Conservation (phyloP, 768 basidiomycete species). For the Suillus americanus region DNA sequence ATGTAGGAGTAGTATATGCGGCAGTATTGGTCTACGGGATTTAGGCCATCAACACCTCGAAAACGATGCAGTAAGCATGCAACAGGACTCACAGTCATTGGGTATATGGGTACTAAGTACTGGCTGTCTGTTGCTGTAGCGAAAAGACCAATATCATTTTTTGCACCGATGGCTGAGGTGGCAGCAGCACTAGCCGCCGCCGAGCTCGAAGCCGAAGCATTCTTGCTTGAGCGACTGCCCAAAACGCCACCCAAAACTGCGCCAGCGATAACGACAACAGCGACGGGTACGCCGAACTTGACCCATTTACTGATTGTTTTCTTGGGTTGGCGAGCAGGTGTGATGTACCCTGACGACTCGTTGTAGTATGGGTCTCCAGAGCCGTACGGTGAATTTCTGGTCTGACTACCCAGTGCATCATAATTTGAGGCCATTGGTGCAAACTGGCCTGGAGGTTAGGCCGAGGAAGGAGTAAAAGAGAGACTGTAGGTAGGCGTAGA, state of each 20-base stretch:
- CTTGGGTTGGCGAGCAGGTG: slow-evolving; percentile 47
- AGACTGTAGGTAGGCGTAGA: slow-evolving; percentile 24
- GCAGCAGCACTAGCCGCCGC: slow-evolving; percentile 39
- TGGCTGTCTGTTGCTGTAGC: slow-evolving; percentile 78
- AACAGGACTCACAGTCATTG: slow-evolving; percentile 70
- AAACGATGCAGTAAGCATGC: neutral
- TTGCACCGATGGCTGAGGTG: slow-evolving; percentile 57
- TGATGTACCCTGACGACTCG: slow-evolving; percentile 68
- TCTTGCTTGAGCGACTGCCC: slow-evolving; percentile 57
- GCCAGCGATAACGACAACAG: slow-evolving; percentile 59
- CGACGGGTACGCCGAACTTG: slow-evolving; percentile 70
- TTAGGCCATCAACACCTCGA: slow-evolving; percentile 10
- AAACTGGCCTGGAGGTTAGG: slow-evolving; percentile 16
- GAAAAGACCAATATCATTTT: slow-evolving; percentile 63
- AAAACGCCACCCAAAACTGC: slow-evolving; percentile 81
- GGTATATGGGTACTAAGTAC: slow-evolving; percentile 83
- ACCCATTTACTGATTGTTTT: slow-evolving; percentile 68
- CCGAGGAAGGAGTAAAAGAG: slow-evolving; percentile 15
- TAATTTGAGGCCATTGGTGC: slow-evolving; percentile 42
- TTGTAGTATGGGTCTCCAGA: slow-evolving; percentile 70
- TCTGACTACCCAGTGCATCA: slow-evolving; percentile 27
- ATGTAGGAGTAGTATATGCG: slow-evolving; percentile 69
- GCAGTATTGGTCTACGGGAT: slow-evolving; percentile 67
- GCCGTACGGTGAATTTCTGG: slow-evolving; percentile 43
- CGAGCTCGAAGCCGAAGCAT: slow-evolving; percentile 19